Percentiles rank a stretch among this genome's conserved stretches.
Evolutionary conservation across 2,329 filamentous ascomycete species (phyloP).

Genomic region (Trichoderma afroharzianum): DNA sequence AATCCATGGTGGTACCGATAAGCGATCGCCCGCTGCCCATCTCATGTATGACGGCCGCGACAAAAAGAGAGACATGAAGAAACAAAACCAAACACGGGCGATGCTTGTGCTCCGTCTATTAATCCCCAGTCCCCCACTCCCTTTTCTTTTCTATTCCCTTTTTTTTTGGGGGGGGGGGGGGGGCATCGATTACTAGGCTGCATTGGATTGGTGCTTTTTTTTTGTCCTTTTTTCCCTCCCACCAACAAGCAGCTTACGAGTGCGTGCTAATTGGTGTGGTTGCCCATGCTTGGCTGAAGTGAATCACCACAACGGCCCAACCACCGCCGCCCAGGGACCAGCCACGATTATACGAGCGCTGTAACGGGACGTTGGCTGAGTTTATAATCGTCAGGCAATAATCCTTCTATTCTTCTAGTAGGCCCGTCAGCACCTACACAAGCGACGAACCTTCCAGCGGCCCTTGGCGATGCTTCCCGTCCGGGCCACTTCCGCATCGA

Average conservation of each 20-base stretch:
- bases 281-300: not conserved
- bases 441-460: not conserved
- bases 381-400: not conserved
- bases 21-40: not conserved
- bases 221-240: not conserved
- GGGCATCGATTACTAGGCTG: not conserved
- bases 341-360: not conserved
- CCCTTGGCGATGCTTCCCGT: constrained; percentile 11
- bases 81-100: not conserved
- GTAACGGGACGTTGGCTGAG: not conserved
- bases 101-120: not conserved
- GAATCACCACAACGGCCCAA: not conserved
- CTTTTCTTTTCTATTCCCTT: not conserved
- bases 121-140: not conserved
- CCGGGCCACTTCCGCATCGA: not conserved
- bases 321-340: not conserved
- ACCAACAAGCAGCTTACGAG: constrained; percentile 4
- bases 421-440: not conserved
- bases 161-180: too few relatives aligned
- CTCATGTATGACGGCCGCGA: not conserved
- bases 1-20: not conserved
- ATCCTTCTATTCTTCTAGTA: not conserved
- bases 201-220: constrained; percentile 1
- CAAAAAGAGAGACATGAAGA: not conserved
- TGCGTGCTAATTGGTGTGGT: not conserved